These are phyloP conservation scores for Venturia oleaginea DNA, from an alignment of 2,329 filamentous ascomycete genomes.

Conservation along the genomic window DNA sequence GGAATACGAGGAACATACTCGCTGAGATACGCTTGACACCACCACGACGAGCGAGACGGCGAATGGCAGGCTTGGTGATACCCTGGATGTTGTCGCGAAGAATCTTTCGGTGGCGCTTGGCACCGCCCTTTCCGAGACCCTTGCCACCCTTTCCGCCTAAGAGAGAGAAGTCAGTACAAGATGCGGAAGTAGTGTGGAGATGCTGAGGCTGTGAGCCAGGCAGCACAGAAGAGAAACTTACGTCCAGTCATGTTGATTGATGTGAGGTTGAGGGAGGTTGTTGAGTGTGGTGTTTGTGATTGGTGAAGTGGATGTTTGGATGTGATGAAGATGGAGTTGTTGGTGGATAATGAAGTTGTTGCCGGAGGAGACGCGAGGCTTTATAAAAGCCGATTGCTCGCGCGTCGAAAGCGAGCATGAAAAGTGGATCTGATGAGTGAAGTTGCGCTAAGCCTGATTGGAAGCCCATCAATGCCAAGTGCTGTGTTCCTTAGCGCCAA, in stretches of 20 bases:
- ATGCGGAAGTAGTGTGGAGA: not conserved
- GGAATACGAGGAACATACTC: slow-evolving; percentile 47
- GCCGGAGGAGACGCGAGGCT: not conserved
- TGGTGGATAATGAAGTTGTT: slow-evolving; percentile 10
- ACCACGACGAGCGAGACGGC: slow-evolving; percentile 96
- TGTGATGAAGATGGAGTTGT: slow-evolving; percentile 19
- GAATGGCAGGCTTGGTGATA: slow-evolving; percentile 97
- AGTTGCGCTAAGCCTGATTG: not conserved
- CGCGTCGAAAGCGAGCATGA: not conserved
- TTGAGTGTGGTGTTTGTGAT: slow-evolving; percentile 19
- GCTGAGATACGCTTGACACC: slow-evolving; percentile 99
- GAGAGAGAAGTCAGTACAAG: slow-evolving; percentile 10
- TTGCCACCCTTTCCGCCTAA: slow-evolving; percentile 91
- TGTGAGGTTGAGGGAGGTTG: slow-evolving; percentile 17
- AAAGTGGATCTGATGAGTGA: not conserved
- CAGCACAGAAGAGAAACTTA: slow-evolving; percentile 25
- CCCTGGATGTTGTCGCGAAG: slow-evolving; percentile 99
- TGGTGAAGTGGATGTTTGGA: slow-evolving; percentile 19
- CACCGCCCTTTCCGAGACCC: slow-evolving; percentile 95
- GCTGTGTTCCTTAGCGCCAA: not conserved
- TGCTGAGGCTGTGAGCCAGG: not conserved
- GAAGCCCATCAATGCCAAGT: not conserved
- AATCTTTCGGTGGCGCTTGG: slow-evolving; percentile 99
- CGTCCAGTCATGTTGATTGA: slow-evolving; percentile 43
- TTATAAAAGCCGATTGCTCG: slow-evolving; percentile 8